Evolutionary conservation across 495 filamentous ascomycete genomes (phyloP).

Genomic region (Neurospora sp.): DNA sequence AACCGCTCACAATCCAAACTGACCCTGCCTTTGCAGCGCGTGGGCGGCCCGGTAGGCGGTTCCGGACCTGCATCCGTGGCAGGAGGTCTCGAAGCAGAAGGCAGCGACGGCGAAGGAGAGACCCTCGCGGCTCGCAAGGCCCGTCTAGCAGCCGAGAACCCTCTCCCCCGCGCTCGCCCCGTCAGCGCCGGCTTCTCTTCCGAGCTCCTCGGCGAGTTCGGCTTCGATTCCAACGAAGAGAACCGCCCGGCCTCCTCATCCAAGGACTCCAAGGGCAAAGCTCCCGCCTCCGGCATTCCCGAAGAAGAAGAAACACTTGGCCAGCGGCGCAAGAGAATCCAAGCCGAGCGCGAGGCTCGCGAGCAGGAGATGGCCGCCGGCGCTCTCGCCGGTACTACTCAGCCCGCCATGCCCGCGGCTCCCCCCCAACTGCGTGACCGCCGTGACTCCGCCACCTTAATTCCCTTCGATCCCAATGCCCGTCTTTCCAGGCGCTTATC

Average conservation of each 20-base stretch:
- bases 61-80: background rate
- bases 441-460: constrained; percentile 15
- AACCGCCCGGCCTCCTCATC: background rate
- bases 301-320: constrained; percentile 81
- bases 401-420: background rate
- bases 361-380: constrained; percentile 33
- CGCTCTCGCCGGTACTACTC: background rate
- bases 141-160: constrained; percentile 50
- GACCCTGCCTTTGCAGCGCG: constrained; percentile 8
- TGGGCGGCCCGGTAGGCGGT: background rate
- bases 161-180: constrained; percentile 42
- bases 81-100: constrained; percentile 6
- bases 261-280: constrained; percentile 3
- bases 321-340: constrained; percentile 71
- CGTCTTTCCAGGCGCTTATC: constrained; percentile 37
- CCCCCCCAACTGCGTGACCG: constrained; percentile 7
- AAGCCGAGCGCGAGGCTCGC: constrained; percentile 55
- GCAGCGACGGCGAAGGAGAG: constrained; percentile 53
- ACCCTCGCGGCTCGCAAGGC: constrained; percentile 66
- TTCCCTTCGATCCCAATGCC: constrained; percentile 8
- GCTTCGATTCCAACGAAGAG: constrained; percentile 29
- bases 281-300: constrained; percentile 16
- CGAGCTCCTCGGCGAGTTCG: constrained; percentile 66
- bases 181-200: constrained; percentile 68
- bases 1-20: constrained; percentile 18